Percentiles rank a stretch among this genome's conserved stretches.
phyloP scores from a whole-genome alignment of 257 asterid genomes.

The Ehretia macrophylla region DNA sequence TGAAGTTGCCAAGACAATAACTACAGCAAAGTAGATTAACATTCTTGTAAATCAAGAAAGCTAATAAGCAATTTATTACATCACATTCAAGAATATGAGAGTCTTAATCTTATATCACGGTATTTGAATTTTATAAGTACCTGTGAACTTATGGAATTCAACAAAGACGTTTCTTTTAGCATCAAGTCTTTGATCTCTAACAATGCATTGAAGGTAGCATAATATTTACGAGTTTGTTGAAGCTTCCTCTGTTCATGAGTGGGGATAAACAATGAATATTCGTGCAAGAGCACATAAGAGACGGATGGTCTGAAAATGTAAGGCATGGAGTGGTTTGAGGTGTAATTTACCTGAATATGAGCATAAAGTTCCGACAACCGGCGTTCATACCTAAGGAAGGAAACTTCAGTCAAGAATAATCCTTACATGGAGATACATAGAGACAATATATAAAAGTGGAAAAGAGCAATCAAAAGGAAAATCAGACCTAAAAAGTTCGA shows the following conservation, averaged over 20 bases:
- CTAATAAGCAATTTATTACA: too few relatives aligned
- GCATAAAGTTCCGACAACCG: constrained; percentile 70
- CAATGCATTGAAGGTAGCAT: constrained; percentile 77
- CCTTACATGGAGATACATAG: neutral
- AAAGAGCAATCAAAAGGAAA: too few relatives aligned
- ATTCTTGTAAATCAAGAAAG: too few relatives aligned
- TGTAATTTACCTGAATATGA: constrained; percentile 57
- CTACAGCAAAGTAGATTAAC: too few relatives aligned
- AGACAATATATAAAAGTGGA: too few relatives aligned
- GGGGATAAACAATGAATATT: constrained; percentile 14
- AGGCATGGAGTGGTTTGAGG: constrained; percentile 5
- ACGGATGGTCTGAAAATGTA: constrained; percentile 5
- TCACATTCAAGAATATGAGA: too few relatives aligned
- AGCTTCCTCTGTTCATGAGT: constrained; percentile 53
- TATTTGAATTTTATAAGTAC: constrained; percentile 17
- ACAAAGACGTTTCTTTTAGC: constrained; percentile 79
- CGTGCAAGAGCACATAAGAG: constrained; percentile 15
- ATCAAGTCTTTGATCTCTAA: constrained; percentile 77
- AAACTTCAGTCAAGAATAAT: neutral
- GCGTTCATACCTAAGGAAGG: constrained; percentile 62
- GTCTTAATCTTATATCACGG: too few relatives aligned
- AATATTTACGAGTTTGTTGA: constrained; percentile 56
- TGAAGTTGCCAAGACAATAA: too few relatives aligned
- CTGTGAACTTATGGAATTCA: constrained; percentile 81
- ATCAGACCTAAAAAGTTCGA: too few relatives aligned